These are phyloP conservation scores for Limnanthes douglasii DNA, from an alignment of 345 rosid species.

Conservation along the genomic window DNA sequence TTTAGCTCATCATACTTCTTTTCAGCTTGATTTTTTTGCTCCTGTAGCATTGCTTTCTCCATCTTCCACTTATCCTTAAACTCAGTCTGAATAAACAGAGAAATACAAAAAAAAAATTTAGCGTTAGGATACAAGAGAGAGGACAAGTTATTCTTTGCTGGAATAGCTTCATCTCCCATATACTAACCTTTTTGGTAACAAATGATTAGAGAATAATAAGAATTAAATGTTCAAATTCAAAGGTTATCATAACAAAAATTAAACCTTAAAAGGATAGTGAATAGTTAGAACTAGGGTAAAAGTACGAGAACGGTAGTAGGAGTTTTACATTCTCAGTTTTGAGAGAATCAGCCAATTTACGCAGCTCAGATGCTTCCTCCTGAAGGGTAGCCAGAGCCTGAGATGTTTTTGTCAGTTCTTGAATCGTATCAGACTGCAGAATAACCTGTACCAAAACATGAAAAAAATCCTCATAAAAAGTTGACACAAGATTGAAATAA, in stretches of 20 bases:
- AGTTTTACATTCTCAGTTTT: constrained; percentile 71
- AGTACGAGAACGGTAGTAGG: no score
- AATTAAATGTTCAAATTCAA: no score
- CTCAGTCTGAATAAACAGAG: constrained; percentile 32
- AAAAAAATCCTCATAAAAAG: neutral
- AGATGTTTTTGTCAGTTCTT: constrained; percentile 81
- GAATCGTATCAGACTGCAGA: constrained; percentile 90
- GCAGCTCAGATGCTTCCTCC: constrained; percentile 61
- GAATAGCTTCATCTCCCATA: no score
- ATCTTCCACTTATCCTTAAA: constrained; percentile 53
- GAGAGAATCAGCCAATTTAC: constrained; percentile 39
- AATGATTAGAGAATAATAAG: no score
- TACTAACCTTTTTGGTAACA: no score
- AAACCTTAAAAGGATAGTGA: no score
- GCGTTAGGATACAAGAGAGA: neutral
- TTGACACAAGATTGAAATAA: neutral
- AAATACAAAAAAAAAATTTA: neutral
- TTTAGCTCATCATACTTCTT: constrained; percentile 61
- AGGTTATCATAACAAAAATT: no score
- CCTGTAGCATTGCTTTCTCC: constrained; percentile 48
- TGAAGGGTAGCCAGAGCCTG: constrained; percentile 56
- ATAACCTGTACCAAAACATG: constrained; percentile 43
- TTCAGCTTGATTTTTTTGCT: constrained; percentile 49
- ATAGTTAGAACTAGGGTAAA: no score
- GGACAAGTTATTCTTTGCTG: neutral